These are phyloP conservation scores for Gymnopilus junonius DNA, from an alignment of 768 basidiomycete genomes.

Conservation along the genomic window DNA sequence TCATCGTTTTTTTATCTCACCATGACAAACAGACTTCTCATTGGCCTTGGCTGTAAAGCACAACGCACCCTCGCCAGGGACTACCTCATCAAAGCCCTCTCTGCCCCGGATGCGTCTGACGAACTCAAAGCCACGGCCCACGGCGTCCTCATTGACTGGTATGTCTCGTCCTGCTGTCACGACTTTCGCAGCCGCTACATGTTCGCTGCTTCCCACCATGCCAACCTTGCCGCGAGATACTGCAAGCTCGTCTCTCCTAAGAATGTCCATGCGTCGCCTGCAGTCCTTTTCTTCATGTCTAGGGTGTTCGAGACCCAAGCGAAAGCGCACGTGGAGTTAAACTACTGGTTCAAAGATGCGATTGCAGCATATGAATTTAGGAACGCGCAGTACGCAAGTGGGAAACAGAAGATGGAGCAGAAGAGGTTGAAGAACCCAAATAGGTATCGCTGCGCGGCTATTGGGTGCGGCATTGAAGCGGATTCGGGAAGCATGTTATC, in stretches of 20 bases:
- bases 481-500: slow-evolving; percentile 29
- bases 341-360: slow-evolving; percentile 24
- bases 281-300: slow-evolving; percentile 25
- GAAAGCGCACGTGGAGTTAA: slow-evolving; percentile 12
- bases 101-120: slow-evolving; percentile 6
- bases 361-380: slow-evolving; percentile 24
- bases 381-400: slow-evolving; percentile 19
- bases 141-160: slow-evolving; percentile 20
- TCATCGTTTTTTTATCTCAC: not conserved
- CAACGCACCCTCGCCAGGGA: slow-evolving; percentile 16
- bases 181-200: slow-evolving; percentile 12
- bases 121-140: slow-evolving; percentile 14
- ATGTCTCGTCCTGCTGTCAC: not conserved
- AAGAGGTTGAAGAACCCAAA: slow-evolving; percentile 30
- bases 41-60: slow-evolving; percentile 15
- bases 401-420: slow-evolving; percentile 19
- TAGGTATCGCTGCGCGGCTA: slow-evolving; percentile 32
- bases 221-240: slow-evolving; percentile 9
- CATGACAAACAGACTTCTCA: slow-evolving; percentile 4
- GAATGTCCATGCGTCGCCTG: slow-evolving; percentile 1
- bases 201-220: slow-evolving; percentile 18
- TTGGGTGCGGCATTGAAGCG: slow-evolving; percentile 30
- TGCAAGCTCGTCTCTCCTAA: not conserved
- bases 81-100: slow-evolving; percentile 20
- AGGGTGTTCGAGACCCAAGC: slow-evolving; percentile 18